Conservation (phyloP, 768 basidiomycete genomes). For the Lactarius trivialis region DNA sequence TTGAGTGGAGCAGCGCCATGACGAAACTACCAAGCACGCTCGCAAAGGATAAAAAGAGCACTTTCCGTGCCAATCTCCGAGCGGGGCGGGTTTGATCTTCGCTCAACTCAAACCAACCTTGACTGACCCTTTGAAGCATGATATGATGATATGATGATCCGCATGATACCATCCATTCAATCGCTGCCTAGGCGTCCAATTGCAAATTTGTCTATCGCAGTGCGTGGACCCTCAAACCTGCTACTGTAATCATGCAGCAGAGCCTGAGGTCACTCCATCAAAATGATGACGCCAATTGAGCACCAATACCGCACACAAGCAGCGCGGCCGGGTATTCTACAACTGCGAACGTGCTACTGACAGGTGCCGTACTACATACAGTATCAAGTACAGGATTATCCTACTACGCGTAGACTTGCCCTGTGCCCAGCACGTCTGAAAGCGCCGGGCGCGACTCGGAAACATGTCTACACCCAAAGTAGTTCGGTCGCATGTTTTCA, state of each 20-base stretch:
- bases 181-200: not conserved
- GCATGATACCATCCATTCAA: no score
- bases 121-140: not conserved
- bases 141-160: not conserved
- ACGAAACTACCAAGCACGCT: not conserved
- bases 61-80: not conserved
- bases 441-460: constrained; percentile 34
- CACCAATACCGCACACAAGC: constrained; percentile 13
- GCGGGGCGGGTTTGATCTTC: not conserved
- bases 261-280: not conserved
- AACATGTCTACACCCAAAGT: constrained; percentile 43
- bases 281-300: not conserved
- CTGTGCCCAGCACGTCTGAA: constrained; percentile 22
- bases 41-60: not conserved
- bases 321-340: constrained; percentile 19
- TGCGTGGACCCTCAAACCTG: not conserved
- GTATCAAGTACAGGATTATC: not conserved
- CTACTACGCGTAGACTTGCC: not conserved
- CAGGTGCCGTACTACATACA: constrained; percentile 36
- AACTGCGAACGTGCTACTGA: constrained; percentile 43
- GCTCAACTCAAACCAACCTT: not conserved
- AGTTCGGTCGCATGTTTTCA: constrained; percentile 42
- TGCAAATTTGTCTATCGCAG: not conserved
- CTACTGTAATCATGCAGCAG: constrained; percentile 1
- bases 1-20: not conserved